These are phyloP conservation scores for Macadamia tetraphylla DNA, from an alignment of 164 flowering plant species.

Conservation along the genomic window DNA sequence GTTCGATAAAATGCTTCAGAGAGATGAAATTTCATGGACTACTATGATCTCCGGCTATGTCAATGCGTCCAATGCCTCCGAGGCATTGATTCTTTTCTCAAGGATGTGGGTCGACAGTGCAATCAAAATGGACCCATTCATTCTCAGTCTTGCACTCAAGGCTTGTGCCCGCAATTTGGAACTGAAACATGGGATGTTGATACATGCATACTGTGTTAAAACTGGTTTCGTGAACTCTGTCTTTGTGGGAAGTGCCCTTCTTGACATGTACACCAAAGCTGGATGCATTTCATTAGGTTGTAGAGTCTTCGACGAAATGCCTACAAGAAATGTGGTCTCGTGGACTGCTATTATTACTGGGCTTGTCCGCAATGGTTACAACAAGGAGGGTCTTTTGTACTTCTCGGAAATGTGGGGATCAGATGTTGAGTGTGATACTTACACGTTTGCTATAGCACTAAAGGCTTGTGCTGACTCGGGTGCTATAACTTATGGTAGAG, in stretches of 20 bases:
- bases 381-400: slow-evolving; percentile 40
- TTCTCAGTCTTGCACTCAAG: slow-evolving; percentile 62
- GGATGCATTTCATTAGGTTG: slow-evolving; percentile 40
- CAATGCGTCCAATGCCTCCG: slow-evolving; percentile 27
- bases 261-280: slow-evolving; percentile 68
- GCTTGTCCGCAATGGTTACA: slow-evolving; percentile 53
- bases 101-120: slow-evolving; percentile 39
- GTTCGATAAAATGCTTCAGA: slow-evolving; percentile 65
- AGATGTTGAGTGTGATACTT: slow-evolving; percentile 47
- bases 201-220: slow-evolving; percentile 66
- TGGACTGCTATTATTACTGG: slow-evolving; percentile 87
- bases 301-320: slow-evolving; percentile 68
- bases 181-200: slow-evolving; percentile 33
- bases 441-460: slow-evolving; percentile 63
- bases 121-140: slow-evolving; percentile 46
- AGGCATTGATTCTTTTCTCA: slow-evolving; percentile 56
- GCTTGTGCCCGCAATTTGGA: slow-evolving; percentile 54
- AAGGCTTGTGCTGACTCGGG: slow-evolving; percentile 74
- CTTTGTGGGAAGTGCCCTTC: slow-evolving; percentile 75
- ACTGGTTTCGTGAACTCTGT: slow-evolving; percentile 58
- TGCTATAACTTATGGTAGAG: slow-evolving; percentile 48
- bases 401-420: slow-evolving; percentile 63
- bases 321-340: slow-evolving; percentile 63
- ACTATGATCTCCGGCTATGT: slow-evolving; percentile 66
- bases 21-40: slow-evolving; percentile 78